Evolutionary conservation across 495 filamentous ascomycete species (phyloP), one percentile per base, ranked within the genome.

Genomic region (Aspergillus heteromorphus): DNA sequence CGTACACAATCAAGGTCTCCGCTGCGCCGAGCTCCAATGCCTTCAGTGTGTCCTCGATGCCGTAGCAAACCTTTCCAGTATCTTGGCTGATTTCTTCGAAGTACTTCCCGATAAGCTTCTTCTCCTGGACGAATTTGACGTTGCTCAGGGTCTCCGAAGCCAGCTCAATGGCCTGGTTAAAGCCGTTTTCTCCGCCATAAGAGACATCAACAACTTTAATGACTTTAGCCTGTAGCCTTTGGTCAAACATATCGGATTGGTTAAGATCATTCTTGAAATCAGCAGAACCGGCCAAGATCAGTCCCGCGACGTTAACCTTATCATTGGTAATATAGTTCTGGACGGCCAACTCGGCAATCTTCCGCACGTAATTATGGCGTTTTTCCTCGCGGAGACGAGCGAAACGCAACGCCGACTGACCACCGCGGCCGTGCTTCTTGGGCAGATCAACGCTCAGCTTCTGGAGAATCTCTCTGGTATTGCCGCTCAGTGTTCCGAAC

Each of bases 221-320:
- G 61, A 98, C 92, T 78, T 98, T 98, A 64, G 80, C 75, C 64
- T 90, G 86, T 16, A 98, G 77, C 65, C 93, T 91, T 58, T 81
- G 75, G 71, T 98, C 93, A 70, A 98, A 98, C 82, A 98, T 81
- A 72, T 97, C 93, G 45, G 92, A 97, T 64, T 92, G 89, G 73
- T 96, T 96, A 10, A 98, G 79, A 61, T 98, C 93, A 73, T 96
- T 97, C 80, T 97, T 98, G 84, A 98, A 98, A 76, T 98, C 93
- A 58, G 93, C 93, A 20, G 92, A 97, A 72, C 93, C 93, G 51
- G 93, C 93, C 51, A 98, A 77, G 65, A 98, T 93, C 51, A 98
- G 69, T 59, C 93, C 95, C 48, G 87, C 91, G 27, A 96, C 91
- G 67, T 98, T 98, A 74, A 93, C 87, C 77, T 97, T 97, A 75